Percentiles rank a stretch among this genome's conserved stretches.
Conservation (phyloP, 257 asterid genomes). For the Coffea eugenioides region DNA sequence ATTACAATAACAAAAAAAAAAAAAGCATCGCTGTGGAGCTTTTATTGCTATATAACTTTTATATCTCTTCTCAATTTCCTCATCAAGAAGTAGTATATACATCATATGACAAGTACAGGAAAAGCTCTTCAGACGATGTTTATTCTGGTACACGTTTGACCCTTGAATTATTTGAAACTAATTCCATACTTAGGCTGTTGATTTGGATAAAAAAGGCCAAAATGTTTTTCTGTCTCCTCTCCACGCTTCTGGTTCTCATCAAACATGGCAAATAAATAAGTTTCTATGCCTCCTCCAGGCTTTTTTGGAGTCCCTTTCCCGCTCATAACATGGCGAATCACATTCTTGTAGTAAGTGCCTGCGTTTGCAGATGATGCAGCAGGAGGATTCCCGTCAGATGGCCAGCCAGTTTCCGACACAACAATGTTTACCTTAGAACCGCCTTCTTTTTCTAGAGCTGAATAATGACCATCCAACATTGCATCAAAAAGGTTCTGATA, state of each 20-base stretch:
- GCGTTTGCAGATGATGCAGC: constrained; percentile 8
- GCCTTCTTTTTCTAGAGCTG: constrained; percentile 35
- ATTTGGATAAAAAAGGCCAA: constrained; percentile 38
- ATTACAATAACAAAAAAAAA: no score
- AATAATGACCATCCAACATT: constrained; percentile 28
- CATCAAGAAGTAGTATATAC: no score
- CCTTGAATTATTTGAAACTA: constrained; percentile 10
- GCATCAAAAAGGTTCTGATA: constrained; percentile 43
- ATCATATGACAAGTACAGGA: no score
- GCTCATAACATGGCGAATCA: constrained; percentile 22
- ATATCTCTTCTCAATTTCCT: no score
- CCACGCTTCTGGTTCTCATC: constrained; percentile 46
- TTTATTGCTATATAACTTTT: no score
- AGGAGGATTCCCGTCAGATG: constrained; percentile 27
- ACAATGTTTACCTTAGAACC: constrained; percentile 22
- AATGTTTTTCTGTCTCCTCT: constrained; percentile 32
- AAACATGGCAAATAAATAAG: constrained; percentile 56
- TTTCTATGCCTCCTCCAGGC: constrained; percentile 32
- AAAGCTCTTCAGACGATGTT: no score
- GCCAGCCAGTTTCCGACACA: constrained; percentile 48
- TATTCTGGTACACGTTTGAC: no score
- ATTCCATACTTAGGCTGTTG: constrained; percentile 31
- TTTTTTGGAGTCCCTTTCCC: constrained; percentile 37
- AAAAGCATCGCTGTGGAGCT: no score
- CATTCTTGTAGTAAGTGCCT: constrained; percentile 7